These are phyloP conservation scores for Irineochytrium annulatum DNA, from an alignment of 192 early-diverging fungal species.

Conservation along the genomic window DNA sequence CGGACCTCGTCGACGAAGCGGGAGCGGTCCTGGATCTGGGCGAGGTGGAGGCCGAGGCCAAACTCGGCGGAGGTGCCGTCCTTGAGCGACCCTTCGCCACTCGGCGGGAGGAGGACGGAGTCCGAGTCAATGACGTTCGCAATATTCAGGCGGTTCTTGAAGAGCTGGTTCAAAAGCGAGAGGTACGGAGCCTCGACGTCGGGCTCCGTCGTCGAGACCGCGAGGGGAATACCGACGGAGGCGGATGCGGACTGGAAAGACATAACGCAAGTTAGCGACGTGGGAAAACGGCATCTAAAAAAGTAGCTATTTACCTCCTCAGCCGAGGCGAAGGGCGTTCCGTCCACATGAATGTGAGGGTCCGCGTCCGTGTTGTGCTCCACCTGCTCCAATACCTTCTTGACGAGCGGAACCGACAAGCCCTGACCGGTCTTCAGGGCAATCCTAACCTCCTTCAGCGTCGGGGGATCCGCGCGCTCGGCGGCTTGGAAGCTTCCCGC, in stretches of 20 bases:
- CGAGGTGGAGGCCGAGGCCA: slow-evolving; percentile 76
- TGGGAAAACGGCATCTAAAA: not conserved
- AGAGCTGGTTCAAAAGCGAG: slow-evolving; percentile 75
- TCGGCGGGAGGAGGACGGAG: slow-evolving; percentile 49
- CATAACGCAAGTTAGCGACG: not conserved
- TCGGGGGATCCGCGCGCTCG: slow-evolving; percentile 36
- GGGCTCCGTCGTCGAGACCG: slow-evolving; percentile 23
- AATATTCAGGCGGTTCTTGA: slow-evolving; percentile 68
- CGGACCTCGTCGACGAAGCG: slow-evolving; percentile 62
- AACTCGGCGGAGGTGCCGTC: slow-evolving; percentile 73
- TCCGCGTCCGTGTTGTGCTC: not conserved
- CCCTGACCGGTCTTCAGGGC: not conserved
- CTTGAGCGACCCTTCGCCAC: not conserved
- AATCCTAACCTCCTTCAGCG: slow-evolving; percentile 25
- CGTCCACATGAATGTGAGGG: not conserved
- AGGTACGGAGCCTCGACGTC: slow-evolving; percentile 75
- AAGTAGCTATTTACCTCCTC: not conserved
- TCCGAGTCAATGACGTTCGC: slow-evolving; percentile 69
- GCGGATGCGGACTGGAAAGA: not conserved
- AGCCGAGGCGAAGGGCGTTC: not conserved
- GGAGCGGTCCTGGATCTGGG: slow-evolving; percentile 62
- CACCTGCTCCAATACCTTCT: slow-evolving; percentile 19
- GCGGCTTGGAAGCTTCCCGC: slow-evolving; percentile 63
- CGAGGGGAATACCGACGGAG: slow-evolving; percentile 3
- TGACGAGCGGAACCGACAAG: not conserved